Base-by-base conservation (phyloP, 306 rosid species). In the Prunus mongolica region DNA sequence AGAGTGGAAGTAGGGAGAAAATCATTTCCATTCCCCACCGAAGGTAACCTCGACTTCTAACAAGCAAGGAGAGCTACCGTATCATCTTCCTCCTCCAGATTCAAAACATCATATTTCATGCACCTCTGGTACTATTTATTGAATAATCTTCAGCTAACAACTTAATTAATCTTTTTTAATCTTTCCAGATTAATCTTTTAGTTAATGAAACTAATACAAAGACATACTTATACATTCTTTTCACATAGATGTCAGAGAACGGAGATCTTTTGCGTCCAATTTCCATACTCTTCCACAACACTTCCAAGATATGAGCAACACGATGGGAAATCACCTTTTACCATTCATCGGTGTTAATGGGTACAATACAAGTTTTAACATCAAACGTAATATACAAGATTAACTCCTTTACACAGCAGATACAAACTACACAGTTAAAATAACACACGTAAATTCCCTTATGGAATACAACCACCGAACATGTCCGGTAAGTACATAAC, bases 391-490 rank as follows among this genome's bases (percentile, higher is more conserved):
- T 19, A 25, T 73, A 61, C 69, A 61, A 61, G 69, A 27, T 47
- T 46, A 7, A 12, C 22, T 46, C 9, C 60, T 12, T 27, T 54
- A 18, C 14, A 61, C 12, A 12, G 28, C 32, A 6, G n/a, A 45
- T 61, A 61, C 69, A 61, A 18, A 73, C 69, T 61, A 45, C 77
- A 16, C 18, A 24, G 57, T 41, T 47, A 24, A 2, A 73, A 30
- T 27, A 60, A 73, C 46, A 27, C 47, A 10, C 27, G 69, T 27
- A 61, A 16, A 73, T 61, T 44, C 47, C 77, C 57, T 45, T 16
- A 50, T 71, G 49, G 75, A 71, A 71, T 30, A 71, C 61, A 52
- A 71, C 49, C 55, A 54, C 30, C 50, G 20, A 54, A n/a, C 75
- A 61, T 3, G 69, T 49, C 61, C 44, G 1, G 44, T 1, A 12